A percentile compares a stretch with the other conserved stretches of the same genome.
Evolutionary conservation across 2,329 filamentous ascomycete species (phyloP).

Genomic region (Plenodomus biglobosus): DNA sequence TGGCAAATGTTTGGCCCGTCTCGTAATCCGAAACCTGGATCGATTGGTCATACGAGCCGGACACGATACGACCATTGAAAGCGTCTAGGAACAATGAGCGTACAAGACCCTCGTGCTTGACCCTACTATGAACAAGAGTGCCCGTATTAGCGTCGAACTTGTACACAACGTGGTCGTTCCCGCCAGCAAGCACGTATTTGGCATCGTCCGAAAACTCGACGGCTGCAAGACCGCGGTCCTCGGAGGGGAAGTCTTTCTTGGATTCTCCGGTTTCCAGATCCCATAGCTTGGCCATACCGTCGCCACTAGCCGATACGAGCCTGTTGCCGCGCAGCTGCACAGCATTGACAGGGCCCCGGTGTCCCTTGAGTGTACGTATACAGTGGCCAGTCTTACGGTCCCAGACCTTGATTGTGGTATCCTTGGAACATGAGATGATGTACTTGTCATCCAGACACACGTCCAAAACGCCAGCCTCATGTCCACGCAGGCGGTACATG

Average conservation of each 20-base stretch:
- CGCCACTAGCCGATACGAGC: slow-evolving; percentile 89
- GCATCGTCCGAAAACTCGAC: slow-evolving; percentile 96
- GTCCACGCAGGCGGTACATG: slow-evolving; percentile 73
- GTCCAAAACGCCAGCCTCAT: slow-evolving; percentile 87
- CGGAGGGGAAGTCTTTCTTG: slow-evolving; percentile 85
- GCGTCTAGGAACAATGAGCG: slow-evolving; percentile 89
- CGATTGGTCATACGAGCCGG: slow-evolving; percentile 91
- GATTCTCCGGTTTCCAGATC: slow-evolving; percentile 86
- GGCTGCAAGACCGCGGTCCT: slow-evolving; percentile 91
- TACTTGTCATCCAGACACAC: slow-evolving; percentile 89
- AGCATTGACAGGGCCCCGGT: slow-evolving; percentile 91
- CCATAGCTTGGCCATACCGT: slow-evolving; percentile 93
- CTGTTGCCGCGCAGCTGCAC: slow-evolving; percentile 93
- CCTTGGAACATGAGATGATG: slow-evolving; percentile 97
- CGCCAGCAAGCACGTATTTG: slow-evolving; percentile 88
- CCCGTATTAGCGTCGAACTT: slow-evolving; percentile 94
- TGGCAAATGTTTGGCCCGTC: slow-evolving; percentile 73
- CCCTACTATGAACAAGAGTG: slow-evolving; percentile 76
- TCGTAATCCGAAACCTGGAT: slow-evolving; percentile 93
- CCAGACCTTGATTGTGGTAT: slow-evolving; percentile 92
- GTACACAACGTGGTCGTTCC: slow-evolving; percentile 93
- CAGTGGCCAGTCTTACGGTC: slow-evolving; percentile 76
- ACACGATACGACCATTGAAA: slow-evolving; percentile 80
- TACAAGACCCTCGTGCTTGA: slow-evolving; percentile 82
- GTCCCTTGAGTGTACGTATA: slow-evolving; percentile 78